Evolutionary conservation across 2,329 filamentous ascomycete species (phyloP), one percentile per base, ranked within the genome.

Genomic region (Phaeosphaeria sp.): DNA sequence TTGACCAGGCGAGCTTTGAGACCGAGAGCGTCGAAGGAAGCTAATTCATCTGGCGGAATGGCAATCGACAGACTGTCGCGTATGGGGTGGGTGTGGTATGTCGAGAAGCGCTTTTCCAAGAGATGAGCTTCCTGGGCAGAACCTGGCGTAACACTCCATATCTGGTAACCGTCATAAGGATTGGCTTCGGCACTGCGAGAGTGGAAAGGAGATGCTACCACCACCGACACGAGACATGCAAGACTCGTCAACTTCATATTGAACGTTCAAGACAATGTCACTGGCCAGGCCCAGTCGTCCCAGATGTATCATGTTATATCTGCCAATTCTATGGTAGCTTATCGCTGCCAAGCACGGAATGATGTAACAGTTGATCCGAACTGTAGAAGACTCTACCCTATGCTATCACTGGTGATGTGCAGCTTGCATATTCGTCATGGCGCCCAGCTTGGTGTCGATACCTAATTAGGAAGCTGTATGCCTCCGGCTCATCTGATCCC

Each of bases 1-100:
- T 82, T 79, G 72, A 83, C 77, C 13, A 79, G 63, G 42, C 75
- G 70, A 6, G 64, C 64, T n/a, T 74, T 68, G 44, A 81, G 65
- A 2, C 69, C 72, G 9, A 78, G 64, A 9, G 69, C 65, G 49
- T 79, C 59, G 55, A 82, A 82, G 3, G 71, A 67, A 0, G 65
- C 56, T 11, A 81, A 54, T 30, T 80, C 73, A 3, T 75, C 67
- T 18, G 77, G 76, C 13, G 80, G 70, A 42, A 83, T 69, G 11
- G 77, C 76, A 46, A 83, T 56, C 10, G 65, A 69, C 11, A 69
- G 48, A 9, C 58, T 59, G 23, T 68, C 52, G 36, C 65, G 65
- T 18, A 66, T 58, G 6, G 62, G 58, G 52, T 69, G 67, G 17
- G 65, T 68, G 33, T 68, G 52, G 36, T 68, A 62, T 7, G 30